These are phyloP conservation scores for Acer yangbiense DNA, from an alignment of 345 rosid species.

Conservation along the genomic window DNA sequence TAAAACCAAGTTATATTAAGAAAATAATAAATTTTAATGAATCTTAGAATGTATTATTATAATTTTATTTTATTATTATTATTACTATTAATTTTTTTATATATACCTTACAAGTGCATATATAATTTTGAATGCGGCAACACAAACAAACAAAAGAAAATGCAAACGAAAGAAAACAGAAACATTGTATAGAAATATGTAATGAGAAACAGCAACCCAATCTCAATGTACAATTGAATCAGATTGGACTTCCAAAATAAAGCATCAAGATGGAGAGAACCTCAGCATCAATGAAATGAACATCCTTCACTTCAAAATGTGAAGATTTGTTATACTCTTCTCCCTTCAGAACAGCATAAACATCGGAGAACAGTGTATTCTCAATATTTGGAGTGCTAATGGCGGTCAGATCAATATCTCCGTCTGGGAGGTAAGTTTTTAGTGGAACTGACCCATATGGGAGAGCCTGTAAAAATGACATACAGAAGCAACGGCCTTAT, in stretches of 20 bases:
- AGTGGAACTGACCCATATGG: conserved; percentile 35
- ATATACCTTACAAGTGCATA: neutral
- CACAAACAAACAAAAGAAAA: neutral
- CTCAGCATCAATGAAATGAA: conserved; percentile 41
- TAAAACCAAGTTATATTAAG: neutral
- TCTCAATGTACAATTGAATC: neutral
- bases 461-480: conserved; percentile 23
- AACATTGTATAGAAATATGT: neutral
- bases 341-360: conserved; percentile 28
- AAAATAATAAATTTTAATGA: neutral
- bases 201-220: conserved; percentile 1
- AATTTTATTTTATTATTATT: no score
- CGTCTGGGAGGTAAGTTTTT: conserved; percentile 44
- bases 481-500: neutral
- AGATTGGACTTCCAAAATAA: conserved; percentile 11
- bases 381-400: conserved; percentile 27
- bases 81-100: neutral
- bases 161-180: neutral
- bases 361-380: conserved; percentile 27
- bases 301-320: conserved; percentile 33
- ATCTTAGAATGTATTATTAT: neutral
- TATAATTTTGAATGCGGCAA: neutral
- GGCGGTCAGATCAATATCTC: conserved; percentile 45
- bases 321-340: conserved; percentile 29
- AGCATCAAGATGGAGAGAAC: conserved; percentile 19